Evolutionary conservation across 495 filamentous ascomycete genomes (phyloP), one percentile per base, ranked within the genome.

Genomic region (Talaromyces ruber): DNA sequence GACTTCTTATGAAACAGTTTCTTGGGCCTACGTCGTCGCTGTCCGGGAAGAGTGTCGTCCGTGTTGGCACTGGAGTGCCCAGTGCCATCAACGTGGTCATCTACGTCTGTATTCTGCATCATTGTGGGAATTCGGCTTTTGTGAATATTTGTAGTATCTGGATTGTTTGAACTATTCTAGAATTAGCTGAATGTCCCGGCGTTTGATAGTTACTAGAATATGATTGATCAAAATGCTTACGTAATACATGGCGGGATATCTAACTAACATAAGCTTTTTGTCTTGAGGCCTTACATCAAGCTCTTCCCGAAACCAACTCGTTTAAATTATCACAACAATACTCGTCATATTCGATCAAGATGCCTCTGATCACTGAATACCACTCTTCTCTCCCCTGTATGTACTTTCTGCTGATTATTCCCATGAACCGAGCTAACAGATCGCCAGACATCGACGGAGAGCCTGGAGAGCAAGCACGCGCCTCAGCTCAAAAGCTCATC

Each of bases 351-450:
- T 28, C 24, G 51, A 25, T 54, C 26, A 25, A 54, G 51, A 54
- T 91, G 87, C 81, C 89, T 61, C 79, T 90, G 59, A 87, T 89
- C 62, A 84, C 82, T 56, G 83, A 84, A 64, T 81, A 83, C 47
- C 88, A 93, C 75, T 91, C 95, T 69, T 95, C 90, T 14, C 85
- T 96, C 16, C 91, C 90, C 22, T 96, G 90, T 92, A 85, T 30
- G 73, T 64, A 47, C n/a, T 45, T 32, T 18, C n/a, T 22, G 12
- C 30, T 37, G 28, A 54, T 37, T 32, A 63, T 57, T 47, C 52
- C 28, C 47, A 55, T 50, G 50, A 59, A 52, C 58, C 43, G 59
- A 54, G 28, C 25, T 53, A 30, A 26, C 54, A 47, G 50, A 67
- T 60, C 28, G 6, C 58, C 72, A 89, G 89, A 94, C 75, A 83